A percentile compares a stretch with the other conserved stretches of the same genome.
Evolutionary conservation across 179 eudicot genomes (phyloP).

Genomic region (Beta macrorhiza): DNA sequence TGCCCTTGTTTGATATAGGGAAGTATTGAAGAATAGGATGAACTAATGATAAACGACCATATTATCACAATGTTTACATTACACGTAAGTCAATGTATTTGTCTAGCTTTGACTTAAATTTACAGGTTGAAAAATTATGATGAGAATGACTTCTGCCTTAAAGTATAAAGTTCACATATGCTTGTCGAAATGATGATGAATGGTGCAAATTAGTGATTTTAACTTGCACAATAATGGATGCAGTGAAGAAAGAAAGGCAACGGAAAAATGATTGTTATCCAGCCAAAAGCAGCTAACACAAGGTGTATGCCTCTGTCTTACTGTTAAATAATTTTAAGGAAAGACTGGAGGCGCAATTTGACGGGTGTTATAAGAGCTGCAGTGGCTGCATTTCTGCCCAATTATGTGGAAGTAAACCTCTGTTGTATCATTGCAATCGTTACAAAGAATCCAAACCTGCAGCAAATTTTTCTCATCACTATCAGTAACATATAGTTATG

Average conservation of each 20-base stretch:
- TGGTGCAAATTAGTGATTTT: constrained; percentile 25
- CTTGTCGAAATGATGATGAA: constrained; percentile 24
- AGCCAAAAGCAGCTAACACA: background rate
- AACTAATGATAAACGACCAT: background rate
- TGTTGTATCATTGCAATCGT: constrained; percentile 85
- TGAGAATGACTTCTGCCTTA: constrained; percentile 8
- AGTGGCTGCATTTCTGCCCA: constrained; percentile 87
- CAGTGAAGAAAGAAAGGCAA: constrained; percentile 12
- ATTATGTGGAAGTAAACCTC: constrained; percentile 82
- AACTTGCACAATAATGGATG: constrained; percentile 28
- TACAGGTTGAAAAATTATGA: constrained; percentile 20
- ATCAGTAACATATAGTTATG: background rate
- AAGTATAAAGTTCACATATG: constrained; percentile 13
- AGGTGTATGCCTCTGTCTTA: background rate
- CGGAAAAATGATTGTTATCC: constrained; percentile 1
- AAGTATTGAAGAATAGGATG: background rate
- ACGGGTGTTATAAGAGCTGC: constrained; percentile 80
- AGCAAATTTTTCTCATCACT: background rate
- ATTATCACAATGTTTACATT: constrained; percentile 5
- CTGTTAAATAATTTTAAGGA: constrained; percentile 34
- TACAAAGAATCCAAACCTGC: constrained; percentile 92
- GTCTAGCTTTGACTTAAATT: constrained; percentile 3
- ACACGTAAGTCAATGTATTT: background rate
- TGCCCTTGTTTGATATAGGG: background rate
- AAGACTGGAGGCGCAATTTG: constrained; percentile 72